Conservation (phyloP, 1,284 basidiomycete genomes). For the Tremellales sp. region DNA sequence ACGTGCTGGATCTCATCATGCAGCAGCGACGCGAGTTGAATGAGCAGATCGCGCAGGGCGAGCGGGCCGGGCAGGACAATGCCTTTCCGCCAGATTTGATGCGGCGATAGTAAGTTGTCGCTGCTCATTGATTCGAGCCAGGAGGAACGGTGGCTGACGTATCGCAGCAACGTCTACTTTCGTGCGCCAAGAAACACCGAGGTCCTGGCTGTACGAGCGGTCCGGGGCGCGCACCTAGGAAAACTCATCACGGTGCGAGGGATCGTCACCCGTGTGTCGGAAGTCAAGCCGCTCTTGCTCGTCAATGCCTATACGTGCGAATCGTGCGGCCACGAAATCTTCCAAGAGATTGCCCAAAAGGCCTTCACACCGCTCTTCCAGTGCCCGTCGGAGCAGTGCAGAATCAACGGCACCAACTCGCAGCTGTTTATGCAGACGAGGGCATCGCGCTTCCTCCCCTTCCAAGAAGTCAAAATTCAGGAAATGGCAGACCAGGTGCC, state of each 20-base stretch:
- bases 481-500: conserved; percentile 99
- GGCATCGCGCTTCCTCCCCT: conserved; percentile 93
- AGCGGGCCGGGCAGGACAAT: conserved; percentile 50
- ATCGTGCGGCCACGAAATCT: conserved; percentile 95
- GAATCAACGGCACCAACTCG: conserved; percentile 81
- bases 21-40: conserved; percentile 89
- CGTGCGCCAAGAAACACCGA: conserved; percentile 68
- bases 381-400: conserved; percentile 81
- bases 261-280: conserved; percentile 96
- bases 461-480: conserved; percentile 98
- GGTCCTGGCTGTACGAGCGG: conserved; percentile 80
- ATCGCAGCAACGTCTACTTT: conserved; percentile 83
- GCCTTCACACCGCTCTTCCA: conserved; percentile 84
- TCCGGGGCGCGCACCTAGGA: conserved; percentile 80
- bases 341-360: conserved; percentile 94
- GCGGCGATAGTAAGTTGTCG: conserved; percentile 80
- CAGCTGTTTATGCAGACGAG: conserved; percentile 98
- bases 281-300: conserved; percentile 94
- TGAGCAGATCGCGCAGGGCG: conserved; percentile 57
- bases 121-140: background rate
- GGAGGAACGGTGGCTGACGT: background rate
- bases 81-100: conserved; percentile 83
- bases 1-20: conserved; percentile 91
- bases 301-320: conserved; percentile 99
- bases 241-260: conserved; percentile 92